Conservation (phyloP, 2,329 filamentous ascomycete genomes). For the Nemania sp. region DNA sequence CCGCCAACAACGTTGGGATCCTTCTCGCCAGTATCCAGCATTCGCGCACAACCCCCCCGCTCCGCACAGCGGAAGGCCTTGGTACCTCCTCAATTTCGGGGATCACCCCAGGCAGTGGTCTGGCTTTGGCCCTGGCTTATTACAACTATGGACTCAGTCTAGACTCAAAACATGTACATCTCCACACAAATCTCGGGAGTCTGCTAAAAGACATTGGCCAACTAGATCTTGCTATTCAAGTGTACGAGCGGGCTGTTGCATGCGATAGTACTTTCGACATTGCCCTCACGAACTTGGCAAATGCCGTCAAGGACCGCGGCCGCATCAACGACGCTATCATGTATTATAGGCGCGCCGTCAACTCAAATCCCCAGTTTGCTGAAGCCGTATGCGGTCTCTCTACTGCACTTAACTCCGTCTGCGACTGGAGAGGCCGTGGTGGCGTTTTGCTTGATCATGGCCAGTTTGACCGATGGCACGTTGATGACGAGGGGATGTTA, state of each 20-base stretch:
- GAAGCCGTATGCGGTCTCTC: constrained; percentile 96
- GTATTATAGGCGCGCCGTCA: constrained; percentile 89
- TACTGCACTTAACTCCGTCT: constrained; percentile 94
- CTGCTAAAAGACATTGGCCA: constrained; percentile 96
- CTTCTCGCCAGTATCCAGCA: constrained; percentile 94
- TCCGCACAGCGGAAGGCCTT: constrained; percentile 37
- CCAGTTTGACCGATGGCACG: constrained; percentile 87
- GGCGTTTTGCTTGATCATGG: constrained; percentile 77
- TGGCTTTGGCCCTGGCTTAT: constrained; percentile 86
- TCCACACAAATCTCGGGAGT: constrained; percentile 96
- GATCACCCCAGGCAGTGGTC: constrained; percentile 81
- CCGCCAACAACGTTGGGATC: constrained; percentile 97
- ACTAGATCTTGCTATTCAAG: constrained; percentile 85
- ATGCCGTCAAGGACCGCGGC: constrained; percentile 96
- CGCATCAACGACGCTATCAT: constrained; percentile 87
- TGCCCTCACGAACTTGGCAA: constrained; percentile 92
- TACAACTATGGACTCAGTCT: constrained; percentile 92
- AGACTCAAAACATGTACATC: constrained; percentile 87
- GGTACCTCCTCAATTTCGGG: constrained; percentile 67
- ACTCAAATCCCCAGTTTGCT: constrained; percentile 91
- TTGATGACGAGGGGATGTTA: constrained; percentile 82
- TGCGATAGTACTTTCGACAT: constrained; percentile 98
- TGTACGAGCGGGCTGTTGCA: constrained; percentile 93
- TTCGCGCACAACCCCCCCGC: constrained; percentile 45
- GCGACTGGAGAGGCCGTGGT: constrained; percentile 88